Evolutionary conservation across 768 basidiomycete genomes (phyloP).

Genomic region (Rhodotorula kratochvilovae): DNA sequence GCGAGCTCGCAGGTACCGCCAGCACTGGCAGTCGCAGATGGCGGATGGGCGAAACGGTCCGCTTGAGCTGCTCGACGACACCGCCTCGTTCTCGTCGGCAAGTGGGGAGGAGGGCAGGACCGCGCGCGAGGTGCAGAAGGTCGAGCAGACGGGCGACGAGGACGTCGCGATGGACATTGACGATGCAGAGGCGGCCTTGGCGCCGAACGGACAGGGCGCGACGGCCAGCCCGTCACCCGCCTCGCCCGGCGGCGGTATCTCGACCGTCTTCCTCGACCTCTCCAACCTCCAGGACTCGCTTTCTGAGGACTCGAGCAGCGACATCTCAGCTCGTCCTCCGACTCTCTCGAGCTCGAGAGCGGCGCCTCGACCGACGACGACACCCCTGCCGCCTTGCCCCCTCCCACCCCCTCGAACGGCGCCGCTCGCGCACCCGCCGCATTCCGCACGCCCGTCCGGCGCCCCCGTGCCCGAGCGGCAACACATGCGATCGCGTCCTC

Average conservation of each 20-base stretch:
- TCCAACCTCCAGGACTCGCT: neutral
- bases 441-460: neutral
- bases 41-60: too few relatives aligned
- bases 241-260: too few relatives aligned
- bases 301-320: neutral
- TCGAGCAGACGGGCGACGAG: neutral
- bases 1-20: too few relatives aligned
- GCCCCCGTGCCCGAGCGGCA: neutral
- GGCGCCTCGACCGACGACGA: neutral
- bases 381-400: neutral
- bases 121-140: too few relatives aligned
- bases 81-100: too few relatives aligned
- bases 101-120: too few relatives aligned
- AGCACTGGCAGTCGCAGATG: too few relatives aligned
- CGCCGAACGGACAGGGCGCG: too few relatives aligned
- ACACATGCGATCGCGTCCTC: neutral
- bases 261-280: neutral
- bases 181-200: too few relatives aligned
- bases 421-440: neutral
- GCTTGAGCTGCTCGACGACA: too few relatives aligned
- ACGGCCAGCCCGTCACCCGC: neutral
- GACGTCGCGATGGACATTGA: neutral
- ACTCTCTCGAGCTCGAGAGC: neutral
- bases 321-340: neutral
- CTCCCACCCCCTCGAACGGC: neutral